Evolutionary conservation across 2,329 filamentous ascomycete genomes (phyloP).

Genomic region (Talaromyces sp.): DNA sequence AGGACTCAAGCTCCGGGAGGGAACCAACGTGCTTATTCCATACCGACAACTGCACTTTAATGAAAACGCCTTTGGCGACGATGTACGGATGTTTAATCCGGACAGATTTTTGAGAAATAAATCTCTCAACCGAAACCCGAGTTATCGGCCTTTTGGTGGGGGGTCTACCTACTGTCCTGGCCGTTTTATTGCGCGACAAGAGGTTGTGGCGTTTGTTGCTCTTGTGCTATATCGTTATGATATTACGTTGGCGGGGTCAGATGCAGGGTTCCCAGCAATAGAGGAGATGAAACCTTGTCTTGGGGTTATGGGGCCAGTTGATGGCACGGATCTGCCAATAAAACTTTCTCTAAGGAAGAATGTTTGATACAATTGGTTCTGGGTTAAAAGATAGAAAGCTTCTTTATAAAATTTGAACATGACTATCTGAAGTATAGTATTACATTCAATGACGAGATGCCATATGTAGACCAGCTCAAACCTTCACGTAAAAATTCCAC

Average conservation of each 20-base stretch:
- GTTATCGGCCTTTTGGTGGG: not conserved
- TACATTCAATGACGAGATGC: not conserved
- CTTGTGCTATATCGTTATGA: constrained; percentile 1
- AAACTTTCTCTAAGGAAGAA: not conserved
- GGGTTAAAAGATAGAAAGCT: not conserved
- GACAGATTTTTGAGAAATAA: not conserved
- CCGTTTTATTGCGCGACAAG: not conserved
- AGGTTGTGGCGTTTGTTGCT: not conserved
- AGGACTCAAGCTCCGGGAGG: not conserved
- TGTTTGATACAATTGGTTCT: not conserved
- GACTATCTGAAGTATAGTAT: not conserved
- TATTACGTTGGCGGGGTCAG: not conserved
- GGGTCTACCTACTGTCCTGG: not conserved
- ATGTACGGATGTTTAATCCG: not conserved
- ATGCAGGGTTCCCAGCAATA: not conserved
- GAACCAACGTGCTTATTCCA: not conserved
- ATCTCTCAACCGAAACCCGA: not conserved
- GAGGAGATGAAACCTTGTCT: not conserved
- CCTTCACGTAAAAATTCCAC: not conserved
- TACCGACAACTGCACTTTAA: constrained; percentile 1
- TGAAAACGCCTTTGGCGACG: not conserved
- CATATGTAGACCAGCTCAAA: not conserved
- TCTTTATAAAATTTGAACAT: not conserved
- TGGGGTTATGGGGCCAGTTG: not conserved
- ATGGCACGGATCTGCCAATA: not conserved